Evolutionary conservation across 2,329 filamentous ascomycete species (phyloP).

Genomic region (Sphaerulina musiva): DNA sequence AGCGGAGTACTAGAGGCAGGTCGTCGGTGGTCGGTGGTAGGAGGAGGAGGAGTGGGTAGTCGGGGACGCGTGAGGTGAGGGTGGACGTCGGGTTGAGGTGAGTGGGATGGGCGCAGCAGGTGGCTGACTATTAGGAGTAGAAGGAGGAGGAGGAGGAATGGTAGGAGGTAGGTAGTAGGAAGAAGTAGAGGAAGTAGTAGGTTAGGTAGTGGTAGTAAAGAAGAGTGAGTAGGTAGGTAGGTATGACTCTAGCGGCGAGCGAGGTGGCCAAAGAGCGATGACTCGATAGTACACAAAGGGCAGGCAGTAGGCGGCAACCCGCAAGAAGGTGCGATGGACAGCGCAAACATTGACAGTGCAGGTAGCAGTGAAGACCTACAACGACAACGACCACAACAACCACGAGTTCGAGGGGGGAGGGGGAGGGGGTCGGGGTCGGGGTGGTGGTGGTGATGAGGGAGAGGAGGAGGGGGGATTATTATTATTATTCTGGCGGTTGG

Average conservation of each 20-base stretch:
- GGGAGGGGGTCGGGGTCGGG: too few relatives aligned
- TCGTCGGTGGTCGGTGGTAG: not conserved
- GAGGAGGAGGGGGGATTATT: not conserved
- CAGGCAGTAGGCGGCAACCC: conserved; percentile 4
- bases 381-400: not conserved
- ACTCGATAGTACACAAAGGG: not conserved
- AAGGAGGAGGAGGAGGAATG: too few relatives aligned
- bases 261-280: not conserved
- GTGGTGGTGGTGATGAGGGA: not conserved
- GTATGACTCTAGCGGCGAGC: conserved; percentile 7
- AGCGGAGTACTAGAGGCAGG: not conserved
- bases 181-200: not conserved
- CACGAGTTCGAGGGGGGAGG: too few relatives aligned
- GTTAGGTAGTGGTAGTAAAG: too few relatives aligned
- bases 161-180: not conserved
- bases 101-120: not conserved
- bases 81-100: not conserved
- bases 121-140: not conserved
- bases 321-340: not conserved
- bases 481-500: too few relatives aligned
- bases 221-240: not conserved
- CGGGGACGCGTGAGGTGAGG: not conserved
- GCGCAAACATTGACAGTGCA: not conserved
- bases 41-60: not conserved
- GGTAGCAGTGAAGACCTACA: not conserved